These are phyloP conservation scores for Adansonia grandidieri DNA, from an alignment of 441 rosid species.

Conservation along the genomic window DNA sequence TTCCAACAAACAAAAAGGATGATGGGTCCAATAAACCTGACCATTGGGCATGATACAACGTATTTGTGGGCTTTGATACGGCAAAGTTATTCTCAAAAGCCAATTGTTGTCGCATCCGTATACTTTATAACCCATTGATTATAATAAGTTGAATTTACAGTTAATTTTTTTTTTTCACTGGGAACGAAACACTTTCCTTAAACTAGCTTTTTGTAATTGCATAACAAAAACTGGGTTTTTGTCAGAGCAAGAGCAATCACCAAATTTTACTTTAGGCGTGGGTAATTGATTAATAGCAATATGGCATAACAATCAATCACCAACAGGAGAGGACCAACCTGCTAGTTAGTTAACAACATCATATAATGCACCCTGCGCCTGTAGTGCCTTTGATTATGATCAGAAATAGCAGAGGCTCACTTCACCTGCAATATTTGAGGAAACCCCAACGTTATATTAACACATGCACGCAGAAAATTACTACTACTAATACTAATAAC, in stretches of 20 bases:
- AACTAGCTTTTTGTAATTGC: no score
- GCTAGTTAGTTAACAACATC: background rate
- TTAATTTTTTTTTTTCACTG: no score
- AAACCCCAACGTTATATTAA: no score
- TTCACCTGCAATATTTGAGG: slow-evolving; percentile 31
- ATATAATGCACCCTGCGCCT: slow-evolving; percentile 19
- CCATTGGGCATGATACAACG: no score
- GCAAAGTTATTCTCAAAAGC: no score
- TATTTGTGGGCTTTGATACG: no score
- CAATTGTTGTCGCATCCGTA: no score
- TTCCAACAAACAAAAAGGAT: no score
- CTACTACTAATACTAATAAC: background rate
- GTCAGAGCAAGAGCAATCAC: slow-evolving; percentile 25
- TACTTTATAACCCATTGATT: no score
- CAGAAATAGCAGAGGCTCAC: background rate
- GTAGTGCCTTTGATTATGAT: slow-evolving; percentile 23
- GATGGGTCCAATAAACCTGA: no score
- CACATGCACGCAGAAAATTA: background rate
- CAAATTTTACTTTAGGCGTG: slow-evolving; percentile 27
- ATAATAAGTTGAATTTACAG: no score
- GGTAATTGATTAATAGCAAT: slow-evolving; percentile 25
- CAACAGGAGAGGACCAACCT: slow-evolving; percentile 37
- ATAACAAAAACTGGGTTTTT: background rate
- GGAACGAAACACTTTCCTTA: no score
- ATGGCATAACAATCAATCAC: slow-evolving; percentile 18